Evolutionary conservation across 116 monocot genomes (phyloP).

Genomic region (Trichopus zeylanicus): DNA sequence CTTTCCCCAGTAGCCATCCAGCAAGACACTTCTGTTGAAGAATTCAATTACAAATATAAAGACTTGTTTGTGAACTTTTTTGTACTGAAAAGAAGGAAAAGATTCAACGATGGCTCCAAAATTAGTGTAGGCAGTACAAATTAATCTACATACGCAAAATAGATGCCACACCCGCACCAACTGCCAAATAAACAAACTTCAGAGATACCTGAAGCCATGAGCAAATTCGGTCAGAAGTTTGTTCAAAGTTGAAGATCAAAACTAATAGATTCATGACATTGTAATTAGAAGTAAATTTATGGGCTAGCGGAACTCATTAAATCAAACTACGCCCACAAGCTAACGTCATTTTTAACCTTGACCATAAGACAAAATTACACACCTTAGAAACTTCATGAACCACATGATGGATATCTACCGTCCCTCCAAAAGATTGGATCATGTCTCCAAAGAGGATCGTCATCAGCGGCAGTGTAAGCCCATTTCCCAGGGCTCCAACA

Average conservation of each 20-base stretch:
- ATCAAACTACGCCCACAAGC: background rate
- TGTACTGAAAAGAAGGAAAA: background rate
- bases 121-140: background rate
- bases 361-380: background rate
- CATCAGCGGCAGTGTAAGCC: conserved; percentile 46
- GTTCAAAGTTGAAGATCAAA: no score
- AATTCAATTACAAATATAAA: background rate
- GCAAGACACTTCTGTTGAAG: conserved; percentile 45
- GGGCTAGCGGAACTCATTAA: no score
- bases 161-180: conserved; percentile 25
- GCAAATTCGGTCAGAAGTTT: background rate
- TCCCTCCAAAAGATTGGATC: conserved; percentile 43
- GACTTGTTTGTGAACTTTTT: background rate
- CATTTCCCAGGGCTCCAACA: conserved; percentile 38
- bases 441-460: conserved; percentile 45
- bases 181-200: conserved; percentile 39
- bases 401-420: conserved; percentile 9
- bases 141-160: conserved; percentile 39
- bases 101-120: background rate
- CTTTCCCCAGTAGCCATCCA: conserved; percentile 69
- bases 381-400: conserved; percentile 48
- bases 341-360: background rate
- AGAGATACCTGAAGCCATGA: conserved; percentile 24
- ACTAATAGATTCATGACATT: background rate
- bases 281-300: background rate